Evolutionary conservation across 768 basidiomycete species (phyloP).

Genomic region (Hygrocybe punicea): DNA sequence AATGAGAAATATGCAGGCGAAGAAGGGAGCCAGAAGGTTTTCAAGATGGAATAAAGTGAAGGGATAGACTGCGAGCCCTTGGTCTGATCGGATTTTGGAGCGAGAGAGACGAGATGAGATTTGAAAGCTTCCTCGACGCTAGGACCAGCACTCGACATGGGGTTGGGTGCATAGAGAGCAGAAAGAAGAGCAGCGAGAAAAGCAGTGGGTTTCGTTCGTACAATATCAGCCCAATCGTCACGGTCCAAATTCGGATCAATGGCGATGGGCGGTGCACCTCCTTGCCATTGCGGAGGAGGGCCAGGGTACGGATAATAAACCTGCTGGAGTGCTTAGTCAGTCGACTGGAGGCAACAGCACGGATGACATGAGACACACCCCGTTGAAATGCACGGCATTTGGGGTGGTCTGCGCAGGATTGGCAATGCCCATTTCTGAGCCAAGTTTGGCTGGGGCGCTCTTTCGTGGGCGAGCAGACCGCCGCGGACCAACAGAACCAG

Average conservation of each 20-base stretch:
- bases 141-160: conserved; percentile 56
- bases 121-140: conserved; percentile 76
- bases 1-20: conserved; percentile 75
- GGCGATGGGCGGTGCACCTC: conserved; percentile 16
- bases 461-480: conserved; percentile 24
- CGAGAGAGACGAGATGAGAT: conserved; percentile 65
- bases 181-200: conserved; percentile 58
- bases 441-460: conserved; percentile 3
- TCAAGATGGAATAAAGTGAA: conserved; percentile 69
- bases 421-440: not conserved
- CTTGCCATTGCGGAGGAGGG: conserved; percentile 4
- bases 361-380: not conserved
- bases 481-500: conserved; percentile 60
- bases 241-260: conserved; percentile 52
- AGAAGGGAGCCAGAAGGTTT: conserved; percentile 81
- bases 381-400: not conserved
- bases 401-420: not conserved
- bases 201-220: conserved; percentile 50
- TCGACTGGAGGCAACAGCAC: not conserved
- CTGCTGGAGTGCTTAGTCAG: not conserved
- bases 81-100: conserved; percentile 45
- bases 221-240: conserved; percentile 65
- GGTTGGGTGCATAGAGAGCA: conserved; percentile 60
- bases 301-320: not conserved
- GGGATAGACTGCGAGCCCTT: conserved; percentile 53